A percentile compares a stretch with the other conserved stretches of the same genome.
These are phyloP conservation scores for Naganishia cerealis DNA, from an alignment of 1,284 basidiomycete species.

Conservation along the genomic window DNA sequence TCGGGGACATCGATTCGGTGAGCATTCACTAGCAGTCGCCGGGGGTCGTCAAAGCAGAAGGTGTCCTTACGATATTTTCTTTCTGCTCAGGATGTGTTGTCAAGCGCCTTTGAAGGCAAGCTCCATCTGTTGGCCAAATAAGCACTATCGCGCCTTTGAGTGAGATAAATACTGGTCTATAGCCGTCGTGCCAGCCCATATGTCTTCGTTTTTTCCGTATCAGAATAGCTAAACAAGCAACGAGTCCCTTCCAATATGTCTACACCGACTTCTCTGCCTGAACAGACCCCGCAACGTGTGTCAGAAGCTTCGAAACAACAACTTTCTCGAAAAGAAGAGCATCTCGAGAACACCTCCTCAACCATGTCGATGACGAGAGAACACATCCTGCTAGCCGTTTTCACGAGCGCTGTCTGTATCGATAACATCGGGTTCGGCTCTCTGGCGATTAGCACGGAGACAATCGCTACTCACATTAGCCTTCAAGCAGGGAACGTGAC, in stretches of 20 bases:
- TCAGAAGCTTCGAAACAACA: background rate
- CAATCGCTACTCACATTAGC: background rate
- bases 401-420: background rate
- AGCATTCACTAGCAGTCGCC: too few species aligned
- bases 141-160: too few species aligned
- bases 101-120: background rate
- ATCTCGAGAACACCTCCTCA: background rate
- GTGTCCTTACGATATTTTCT: background rate
- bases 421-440: background rate
- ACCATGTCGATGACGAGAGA: background rate
- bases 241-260: background rate
- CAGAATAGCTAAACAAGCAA: background rate
- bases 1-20: too few species aligned
- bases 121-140: background rate
- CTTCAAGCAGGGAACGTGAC: background rate
- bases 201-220: background rate
- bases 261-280: background rate
- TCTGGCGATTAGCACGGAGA: background rate
- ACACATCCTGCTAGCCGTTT: background rate
- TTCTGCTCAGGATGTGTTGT: background rate
- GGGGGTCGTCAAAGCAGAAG: background rate
- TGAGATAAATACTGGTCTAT: background rate
- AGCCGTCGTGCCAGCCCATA: background rate
- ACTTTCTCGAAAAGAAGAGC: background rate
- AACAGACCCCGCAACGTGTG: background rate